Evolutionary conservation across 768 basidiomycete species (phyloP).

Genomic region (Epithele typhae): DNA sequence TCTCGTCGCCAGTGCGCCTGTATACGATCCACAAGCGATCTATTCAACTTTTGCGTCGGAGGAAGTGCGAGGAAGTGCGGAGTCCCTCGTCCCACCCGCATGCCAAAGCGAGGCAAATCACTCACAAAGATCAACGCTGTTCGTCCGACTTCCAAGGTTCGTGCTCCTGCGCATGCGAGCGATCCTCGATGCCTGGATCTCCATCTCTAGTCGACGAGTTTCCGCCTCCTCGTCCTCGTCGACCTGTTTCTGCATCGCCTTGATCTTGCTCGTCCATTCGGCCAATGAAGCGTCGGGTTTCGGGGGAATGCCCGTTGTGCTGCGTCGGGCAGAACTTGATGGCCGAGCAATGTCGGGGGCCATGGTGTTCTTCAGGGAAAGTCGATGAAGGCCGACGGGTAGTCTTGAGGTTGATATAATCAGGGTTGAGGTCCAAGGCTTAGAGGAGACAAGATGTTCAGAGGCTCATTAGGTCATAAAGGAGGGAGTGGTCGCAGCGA

Average conservation of each 20-base stretch:
- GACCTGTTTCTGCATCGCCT: slow-evolving; percentile 73
- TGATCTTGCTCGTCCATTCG: slow-evolving; percentile 80
- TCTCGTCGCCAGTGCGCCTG: too few species aligned
- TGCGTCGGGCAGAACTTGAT: slow-evolving; percentile 18
- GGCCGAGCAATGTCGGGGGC: slow-evolving; percentile 10
- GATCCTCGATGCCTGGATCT: slow-evolving; percentile 46
- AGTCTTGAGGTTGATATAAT: too few species aligned
- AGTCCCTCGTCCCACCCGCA: too few species aligned
- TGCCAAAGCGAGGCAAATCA: slow-evolving; percentile 2
- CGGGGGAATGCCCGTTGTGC: slow-evolving; percentile 20
- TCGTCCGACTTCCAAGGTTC: slow-evolving; percentile 33
- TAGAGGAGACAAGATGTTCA: too few species aligned
- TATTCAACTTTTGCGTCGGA: too few species aligned
- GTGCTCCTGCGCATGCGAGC: slow-evolving; percentile 41
- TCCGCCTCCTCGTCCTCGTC: slow-evolving; percentile 80
- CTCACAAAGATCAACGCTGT: slow-evolving; percentile 46
- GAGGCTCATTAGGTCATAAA: too few species aligned
- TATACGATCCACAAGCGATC: too few species aligned
- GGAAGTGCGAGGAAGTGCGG: too few species aligned
- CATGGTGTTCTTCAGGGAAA: too few species aligned
- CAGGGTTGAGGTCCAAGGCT: too few species aligned
- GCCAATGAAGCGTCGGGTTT: slow-evolving; percentile 65
- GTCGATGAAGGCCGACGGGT: too few species aligned
- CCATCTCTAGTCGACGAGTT: slow-evolving; percentile 57
- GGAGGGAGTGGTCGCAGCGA: too few species aligned